Evolutionary conservation across 1,284 basidiomycete genomes (phyloP).

Genomic region (Cutaneotrichosporon cavernicola): DNA sequence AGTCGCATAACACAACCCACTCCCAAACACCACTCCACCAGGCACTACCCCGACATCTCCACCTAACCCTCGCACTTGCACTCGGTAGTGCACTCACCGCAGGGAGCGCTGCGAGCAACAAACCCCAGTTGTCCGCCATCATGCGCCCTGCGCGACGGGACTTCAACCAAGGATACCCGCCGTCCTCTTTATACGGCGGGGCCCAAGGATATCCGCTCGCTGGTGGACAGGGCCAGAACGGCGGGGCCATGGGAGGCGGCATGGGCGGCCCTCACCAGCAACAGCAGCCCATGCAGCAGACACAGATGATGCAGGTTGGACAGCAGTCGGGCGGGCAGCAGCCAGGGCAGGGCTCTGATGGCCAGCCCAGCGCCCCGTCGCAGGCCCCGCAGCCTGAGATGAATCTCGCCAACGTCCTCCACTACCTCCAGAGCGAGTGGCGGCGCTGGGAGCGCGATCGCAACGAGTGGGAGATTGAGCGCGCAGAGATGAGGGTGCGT

Average conservation of each 20-base stretch:
- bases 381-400: conserved; percentile 60
- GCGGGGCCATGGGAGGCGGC: conserved; percentile 19
- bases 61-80: neutral
- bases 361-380: conserved; percentile 32
- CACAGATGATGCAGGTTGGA: conserved; percentile 16
- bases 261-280: conserved; percentile 15
- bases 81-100: conserved; percentile 4
- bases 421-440: conserved; percentile 98
- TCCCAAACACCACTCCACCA: neutral
- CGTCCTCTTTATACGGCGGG: conserved; percentile 17
- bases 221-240: conserved; percentile 21
- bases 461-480: conserved; percentile 99
- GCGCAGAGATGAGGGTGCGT: conserved; percentile 95
- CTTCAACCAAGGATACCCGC: conserved; percentile 22
- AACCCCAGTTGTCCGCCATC: conserved; percentile 11
- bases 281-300: conserved; percentile 11
- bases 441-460: conserved; percentile 92
- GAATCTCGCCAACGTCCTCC: conserved; percentile 89
- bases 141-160: conserved; percentile 21
- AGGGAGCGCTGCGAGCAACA: neutral
- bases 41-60: neutral
- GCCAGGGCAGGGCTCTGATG: conserved; percentile 25
- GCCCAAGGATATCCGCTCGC: conserved; percentile 12
- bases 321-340: conserved; percentile 20
- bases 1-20: neutral